Evolutionary conservation across 305 asterid genomes (phyloP).

Genomic region (Vinca major): DNA sequence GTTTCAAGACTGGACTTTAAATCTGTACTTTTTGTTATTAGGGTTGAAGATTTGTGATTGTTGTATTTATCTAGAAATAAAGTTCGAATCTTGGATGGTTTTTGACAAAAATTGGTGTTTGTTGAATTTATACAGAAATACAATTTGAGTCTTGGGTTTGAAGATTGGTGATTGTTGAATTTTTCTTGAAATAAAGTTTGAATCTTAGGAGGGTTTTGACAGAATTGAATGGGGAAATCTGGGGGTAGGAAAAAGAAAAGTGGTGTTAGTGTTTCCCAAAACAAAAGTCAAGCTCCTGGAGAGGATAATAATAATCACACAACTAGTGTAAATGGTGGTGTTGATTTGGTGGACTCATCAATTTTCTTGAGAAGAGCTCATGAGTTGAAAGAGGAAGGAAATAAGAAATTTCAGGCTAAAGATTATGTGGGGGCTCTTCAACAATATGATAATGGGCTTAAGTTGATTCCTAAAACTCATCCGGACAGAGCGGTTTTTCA

Average conservation of each 20-base stretch:
- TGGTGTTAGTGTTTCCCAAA: slow-evolving; percentile 19
- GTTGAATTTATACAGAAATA: too few species aligned
- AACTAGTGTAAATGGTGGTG: slow-evolving; percentile 56
- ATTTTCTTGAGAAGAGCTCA: slow-evolving; percentile 65
- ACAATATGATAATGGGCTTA: slow-evolving; percentile 75
- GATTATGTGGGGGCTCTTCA: slow-evolving; percentile 69
- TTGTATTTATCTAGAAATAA: too few species aligned
- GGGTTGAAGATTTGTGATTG: neutral
- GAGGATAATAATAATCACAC: slow-evolving; percentile 24
- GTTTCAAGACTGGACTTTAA: slow-evolving; percentile 13
- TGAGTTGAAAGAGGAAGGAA: slow-evolving; percentile 94
- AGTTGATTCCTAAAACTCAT: slow-evolving; percentile 64
- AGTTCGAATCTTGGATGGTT: too few species aligned
- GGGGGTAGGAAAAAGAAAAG: slow-evolving; percentile 80
- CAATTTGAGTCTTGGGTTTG: too few species aligned
- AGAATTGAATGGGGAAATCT: slow-evolving; percentile 70
- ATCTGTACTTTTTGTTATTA: slow-evolving; percentile 8
- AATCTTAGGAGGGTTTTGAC: slow-evolving; percentile 18
- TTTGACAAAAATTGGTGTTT: too few species aligned
- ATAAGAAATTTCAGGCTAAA: slow-evolving; percentile 68
- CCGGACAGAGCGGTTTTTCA: slow-evolving; percentile 90
- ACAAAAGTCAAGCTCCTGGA: slow-evolving; percentile 19
- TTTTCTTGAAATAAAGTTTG: slow-evolving; percentile 19
- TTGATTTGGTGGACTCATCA: slow-evolving; percentile 43
- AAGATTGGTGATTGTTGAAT: neutral